Evolutionary conservation across 2,329 filamentous ascomycete genomes (phyloP), one percentile per base, ranked within the genome.

Genomic region (Ilyonectria sp.): DNA sequence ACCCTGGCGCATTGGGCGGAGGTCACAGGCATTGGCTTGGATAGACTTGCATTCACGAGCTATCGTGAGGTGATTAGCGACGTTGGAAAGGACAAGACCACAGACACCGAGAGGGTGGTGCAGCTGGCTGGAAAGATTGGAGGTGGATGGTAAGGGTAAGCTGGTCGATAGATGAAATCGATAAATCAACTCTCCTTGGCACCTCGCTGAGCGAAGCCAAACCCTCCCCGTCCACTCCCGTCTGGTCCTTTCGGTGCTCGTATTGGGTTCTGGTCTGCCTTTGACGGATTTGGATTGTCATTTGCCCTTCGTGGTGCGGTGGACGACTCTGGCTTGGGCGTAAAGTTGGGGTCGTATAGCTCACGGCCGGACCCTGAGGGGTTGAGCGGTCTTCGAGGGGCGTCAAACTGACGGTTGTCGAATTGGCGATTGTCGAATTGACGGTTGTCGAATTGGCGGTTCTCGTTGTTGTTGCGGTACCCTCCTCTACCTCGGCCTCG

Each of bases 1-100:
- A 87, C 91, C 74, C 84, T 98, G 76, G 83, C 85, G 70, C 90
- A 95, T 80, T 99, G 96, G 96, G 87, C 91, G 19, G 78, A 84
- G 26, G 83, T 91, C 68, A 95, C 94, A 62, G 89, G 89, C 60
- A 90, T 97, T 71, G 86, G 89, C 29, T 82, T 93, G 76, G 89
- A 91, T 68, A 93, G 87, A 78, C 84, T 99, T 76, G 89, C 91
- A 64, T 93, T 92, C 80, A 99, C 96, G 64, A 97, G 90, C 58
- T 99, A 94, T 83, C 90, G 96, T 69, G 92, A 95, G 81, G 95
- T 99, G 23, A 91, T 98, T 75, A 98, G 95, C 82, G 94, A 98
- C 79, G 94, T 99, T 49, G 96, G 96, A 57, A 97, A 96, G 83
- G 86, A 89, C 70, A 83, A 87, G 79, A 77, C 85, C 80, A 85